Percentiles rank a stretch among this genome's conserved stretches.
These are phyloP conservation scores for Peronospora tabacina DNA, from an alignment of 352 stramenopile species.

Conservation along the genomic window DNA sequence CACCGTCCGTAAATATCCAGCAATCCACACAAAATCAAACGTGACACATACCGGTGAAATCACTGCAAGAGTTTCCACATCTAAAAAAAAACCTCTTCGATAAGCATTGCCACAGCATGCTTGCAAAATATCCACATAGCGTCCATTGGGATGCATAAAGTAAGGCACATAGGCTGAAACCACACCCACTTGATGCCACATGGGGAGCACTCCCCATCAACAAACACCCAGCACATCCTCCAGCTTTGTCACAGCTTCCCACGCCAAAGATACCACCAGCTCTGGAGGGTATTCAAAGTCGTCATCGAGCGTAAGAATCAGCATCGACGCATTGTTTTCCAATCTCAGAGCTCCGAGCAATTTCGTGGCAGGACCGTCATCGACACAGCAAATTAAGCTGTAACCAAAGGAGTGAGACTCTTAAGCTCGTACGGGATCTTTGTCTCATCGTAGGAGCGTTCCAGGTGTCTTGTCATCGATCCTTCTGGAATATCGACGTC, in stretches of 20 bases:
- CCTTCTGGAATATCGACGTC: conserved; percentile 70
- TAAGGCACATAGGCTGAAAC: conserved; percentile 78
- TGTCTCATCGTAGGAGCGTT: conserved; percentile 70
- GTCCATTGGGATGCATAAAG: conserved; percentile 62
- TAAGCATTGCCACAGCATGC: conserved; percentile 68
- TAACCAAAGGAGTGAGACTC: conserved; percentile 42
- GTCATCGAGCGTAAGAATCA: conserved; percentile 79
- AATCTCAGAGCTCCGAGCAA: conserved; percentile 55
- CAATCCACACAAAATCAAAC: conserved; percentile 80
- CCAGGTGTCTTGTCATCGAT: conserved; percentile 66
- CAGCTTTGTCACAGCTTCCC: conserved; percentile 51
- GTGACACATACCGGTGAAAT: conserved; percentile 68
- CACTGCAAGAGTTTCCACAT: conserved; percentile 56
- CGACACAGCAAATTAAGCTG: conserved; percentile 63
- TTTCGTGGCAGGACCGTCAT: conserved; percentile 77
- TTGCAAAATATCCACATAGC: conserved; percentile 72
- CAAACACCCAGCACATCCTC: conserved; percentile 64
- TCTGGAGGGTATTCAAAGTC: conserved; percentile 72
- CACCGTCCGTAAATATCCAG: conserved; percentile 63
- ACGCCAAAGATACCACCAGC: conserved; percentile 57
- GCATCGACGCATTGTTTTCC: conserved; percentile 47
- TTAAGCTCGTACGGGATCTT: conserved; percentile 42
- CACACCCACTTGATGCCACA: conserved; percentile 67
- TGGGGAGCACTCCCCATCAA: conserved; percentile 69
- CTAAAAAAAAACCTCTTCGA: conserved; percentile 62